Conservation (phyloP, 2,329 filamentous ascomycete species). For the Cladosporium sp. region DNA sequence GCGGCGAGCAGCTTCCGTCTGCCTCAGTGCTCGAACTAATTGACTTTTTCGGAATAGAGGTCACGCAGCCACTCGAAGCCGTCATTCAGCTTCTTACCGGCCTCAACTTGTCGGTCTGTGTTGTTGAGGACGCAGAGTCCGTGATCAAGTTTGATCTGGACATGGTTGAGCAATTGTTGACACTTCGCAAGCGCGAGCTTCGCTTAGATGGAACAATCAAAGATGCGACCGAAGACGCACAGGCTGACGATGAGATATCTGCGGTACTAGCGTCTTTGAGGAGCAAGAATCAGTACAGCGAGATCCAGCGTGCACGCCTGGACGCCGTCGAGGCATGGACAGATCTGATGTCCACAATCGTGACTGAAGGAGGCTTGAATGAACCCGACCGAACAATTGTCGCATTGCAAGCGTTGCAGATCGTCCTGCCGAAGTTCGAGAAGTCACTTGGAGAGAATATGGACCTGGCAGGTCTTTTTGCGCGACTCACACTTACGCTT, state of each 20-base stretch:
- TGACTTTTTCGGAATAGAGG: slow-evolving; percentile 76
- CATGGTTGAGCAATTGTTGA: slow-evolving; percentile 71
- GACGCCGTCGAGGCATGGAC: slow-evolving; percentile 80
- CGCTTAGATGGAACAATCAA: slow-evolving; percentile 39
- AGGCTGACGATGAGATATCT: slow-evolving; percentile 59
- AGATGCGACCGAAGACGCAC: slow-evolving; percentile 35
- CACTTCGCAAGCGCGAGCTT: slow-evolving; percentile 65
- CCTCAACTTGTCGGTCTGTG: slow-evolving; percentile 66
- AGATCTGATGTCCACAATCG: slow-evolving; percentile 77
- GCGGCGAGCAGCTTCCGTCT: slow-evolving; percentile 65
- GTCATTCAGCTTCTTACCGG: slow-evolving; percentile 64
- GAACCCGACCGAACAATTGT: slow-evolving; percentile 68
- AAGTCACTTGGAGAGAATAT: slow-evolving; percentile 68
- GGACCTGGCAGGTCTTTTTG: slow-evolving; percentile 71
- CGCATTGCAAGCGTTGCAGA: slow-evolving; percentile 80
- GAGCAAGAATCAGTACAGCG: slow-evolving; percentile 63
- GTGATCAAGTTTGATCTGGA: slow-evolving; percentile 66
- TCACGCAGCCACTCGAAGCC: slow-evolving; percentile 46
- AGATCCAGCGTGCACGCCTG: slow-evolving; percentile 58
- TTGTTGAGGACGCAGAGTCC: slow-evolving; percentile 59
- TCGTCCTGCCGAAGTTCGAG: slow-evolving; percentile 85
- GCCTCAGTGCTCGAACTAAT: slow-evolving; percentile 87
- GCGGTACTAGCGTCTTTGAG: slow-evolving; percentile 61
- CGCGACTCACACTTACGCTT: slow-evolving; percentile 71
- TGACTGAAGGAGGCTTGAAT: slow-evolving; percentile 79